These are phyloP conservation scores for Xylariaceae sp. DNA, from an alignment of 2,329 filamentous ascomycete genomes.

Conservation along the genomic window DNA sequence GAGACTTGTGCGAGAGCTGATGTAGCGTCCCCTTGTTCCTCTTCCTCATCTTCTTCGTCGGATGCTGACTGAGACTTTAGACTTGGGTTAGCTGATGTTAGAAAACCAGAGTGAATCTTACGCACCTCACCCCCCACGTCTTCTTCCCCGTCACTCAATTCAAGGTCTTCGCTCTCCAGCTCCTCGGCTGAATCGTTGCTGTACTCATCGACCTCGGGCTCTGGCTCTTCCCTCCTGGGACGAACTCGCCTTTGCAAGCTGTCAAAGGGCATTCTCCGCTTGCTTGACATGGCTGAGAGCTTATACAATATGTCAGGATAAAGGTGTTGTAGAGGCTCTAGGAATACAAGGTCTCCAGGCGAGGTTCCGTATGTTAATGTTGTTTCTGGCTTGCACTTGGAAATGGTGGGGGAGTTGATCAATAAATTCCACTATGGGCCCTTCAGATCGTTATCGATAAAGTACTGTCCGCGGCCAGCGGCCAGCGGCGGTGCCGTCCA, in stretches of 20 bases:
- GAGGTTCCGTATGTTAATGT: too few relatives aligned
- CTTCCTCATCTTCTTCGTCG: constrained; percentile 35
- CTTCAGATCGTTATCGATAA: too few relatives aligned
- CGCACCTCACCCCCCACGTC: constrained; percentile 30
- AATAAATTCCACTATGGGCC: too few relatives aligned
- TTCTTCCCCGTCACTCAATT: constrained; percentile 21
- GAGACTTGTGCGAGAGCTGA: constrained; percentile 63
- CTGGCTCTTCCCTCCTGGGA: constrained; percentile 41
- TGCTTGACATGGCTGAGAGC: constrained; percentile 29
- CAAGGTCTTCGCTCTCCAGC: constrained; percentile 30
- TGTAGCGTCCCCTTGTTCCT: constrained; percentile 34
- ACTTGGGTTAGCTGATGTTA: background rate
- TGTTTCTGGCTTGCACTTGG: too few relatives aligned
- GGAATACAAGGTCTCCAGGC: too few relatives aligned
- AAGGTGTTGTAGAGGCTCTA: too few relatives aligned
- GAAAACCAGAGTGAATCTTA: background rate
- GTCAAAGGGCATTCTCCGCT: constrained; percentile 39
- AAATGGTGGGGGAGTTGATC: too few relatives aligned
- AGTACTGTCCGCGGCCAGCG: too few relatives aligned
- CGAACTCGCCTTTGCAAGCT: constrained; percentile 44
- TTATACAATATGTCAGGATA: constrained; percentile 9
- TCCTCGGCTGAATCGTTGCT: constrained; percentile 36
- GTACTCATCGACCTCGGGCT: constrained; percentile 39
- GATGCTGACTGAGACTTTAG: constrained; percentile 22
- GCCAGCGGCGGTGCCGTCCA: too few relatives aligned